Percentiles rank a stretch among this genome's conserved stretches.
These are phyloP conservation scores for Aciculosporium take DNA, from an alignment of 2,329 filamentous ascomycete genomes.

Conservation along the genomic window DNA sequence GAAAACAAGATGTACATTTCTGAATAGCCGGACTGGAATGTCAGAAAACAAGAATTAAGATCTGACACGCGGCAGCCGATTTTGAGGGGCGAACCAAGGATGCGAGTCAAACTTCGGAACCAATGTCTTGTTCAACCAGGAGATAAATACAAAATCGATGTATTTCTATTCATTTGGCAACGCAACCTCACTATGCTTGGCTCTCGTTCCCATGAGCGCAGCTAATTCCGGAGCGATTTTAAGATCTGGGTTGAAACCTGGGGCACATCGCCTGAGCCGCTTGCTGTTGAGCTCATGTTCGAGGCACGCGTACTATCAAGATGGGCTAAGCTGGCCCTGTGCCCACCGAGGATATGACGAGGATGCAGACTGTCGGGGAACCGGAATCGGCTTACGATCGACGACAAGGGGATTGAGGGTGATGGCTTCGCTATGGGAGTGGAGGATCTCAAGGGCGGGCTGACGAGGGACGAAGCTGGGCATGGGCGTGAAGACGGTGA, in stretches of 20 bases:
- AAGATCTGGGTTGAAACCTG: constrained; percentile 27
- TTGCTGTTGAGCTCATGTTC: constrained; percentile 14
- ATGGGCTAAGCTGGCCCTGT: constrained; percentile 15
- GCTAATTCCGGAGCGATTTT: constrained; percentile 28
- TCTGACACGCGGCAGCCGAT: too few relatives aligned
- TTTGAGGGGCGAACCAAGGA: too few relatives aligned
- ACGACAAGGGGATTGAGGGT: constrained; percentile 56
- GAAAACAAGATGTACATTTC: too few relatives aligned
- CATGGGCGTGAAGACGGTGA: constrained; percentile 57
- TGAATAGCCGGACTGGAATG: too few relatives aligned
- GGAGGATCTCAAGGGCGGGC: constrained; percentile 57
- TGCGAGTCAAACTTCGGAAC: too few relatives aligned
- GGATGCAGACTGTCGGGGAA: constrained; percentile 28
- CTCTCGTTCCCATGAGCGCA: constrained; percentile 32
- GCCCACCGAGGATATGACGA: constrained; percentile 28
- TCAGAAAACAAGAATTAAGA: too few relatives aligned
- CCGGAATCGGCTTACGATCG: constrained; percentile 46
- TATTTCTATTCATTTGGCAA: neutral
- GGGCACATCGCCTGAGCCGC: constrained; percentile 13
- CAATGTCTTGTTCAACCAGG: too few relatives aligned
- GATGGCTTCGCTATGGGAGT: constrained; percentile 57
- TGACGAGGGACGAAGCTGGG: constrained; percentile 56
- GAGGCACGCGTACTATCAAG: constrained; percentile 11
- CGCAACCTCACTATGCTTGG: too few relatives aligned
- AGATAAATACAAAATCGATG: neutral